A percentile compares a stretch with the other conserved stretches of the same genome.
These are phyloP conservation scores for Beauveria australis DNA, from an alignment of 2,329 filamentous ascomycete genomes.

Conservation along the genomic window DNA sequence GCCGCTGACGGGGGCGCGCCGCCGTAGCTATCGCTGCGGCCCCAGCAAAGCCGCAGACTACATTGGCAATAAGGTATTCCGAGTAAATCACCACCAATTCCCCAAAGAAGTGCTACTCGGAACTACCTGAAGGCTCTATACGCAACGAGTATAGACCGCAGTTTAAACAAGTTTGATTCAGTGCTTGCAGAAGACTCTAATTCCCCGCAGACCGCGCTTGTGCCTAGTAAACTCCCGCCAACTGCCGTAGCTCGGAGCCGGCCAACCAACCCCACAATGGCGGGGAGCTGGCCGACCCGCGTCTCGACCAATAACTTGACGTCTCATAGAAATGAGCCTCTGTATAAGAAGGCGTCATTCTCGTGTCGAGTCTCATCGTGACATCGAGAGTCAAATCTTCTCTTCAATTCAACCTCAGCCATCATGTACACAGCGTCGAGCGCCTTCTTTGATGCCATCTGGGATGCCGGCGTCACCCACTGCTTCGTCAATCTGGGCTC, in stretches of 20 bases:
- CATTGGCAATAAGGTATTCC: too few species aligned
- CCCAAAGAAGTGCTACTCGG: too few species aligned
- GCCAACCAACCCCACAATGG: neutral
- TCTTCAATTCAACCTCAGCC: neutral
- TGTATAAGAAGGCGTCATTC: neutral
- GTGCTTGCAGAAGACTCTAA: neutral
- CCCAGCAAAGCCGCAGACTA: too few species aligned
- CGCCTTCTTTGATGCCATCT: constrained; percentile 75
- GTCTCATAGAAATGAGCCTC: neutral
- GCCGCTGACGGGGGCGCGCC: neutral
- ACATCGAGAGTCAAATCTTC: neutral
- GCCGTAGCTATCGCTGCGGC: too few species aligned
- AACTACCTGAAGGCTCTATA: too few species aligned
- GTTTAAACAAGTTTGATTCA: neutral
- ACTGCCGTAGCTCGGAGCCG: constrained; percentile 1
- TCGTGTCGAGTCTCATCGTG: too few species aligned
- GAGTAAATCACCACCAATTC: too few species aligned
- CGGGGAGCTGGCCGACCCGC: neutral
- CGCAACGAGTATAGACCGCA: too few species aligned
- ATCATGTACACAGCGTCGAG: constrained; percentile 65
- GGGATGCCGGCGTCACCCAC: constrained; percentile 57
- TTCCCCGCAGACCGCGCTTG: neutral
- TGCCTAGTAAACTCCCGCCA: neutral
- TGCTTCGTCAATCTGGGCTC: constrained; percentile 60
- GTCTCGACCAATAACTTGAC: neutral